A percentile compares a stretch with the other conserved stretches of the same genome.
These are phyloP conservation scores for Orbilia brochopaga DNA, from an alignment of 2,329 filamentous ascomycete species.

Conservation along the genomic window DNA sequence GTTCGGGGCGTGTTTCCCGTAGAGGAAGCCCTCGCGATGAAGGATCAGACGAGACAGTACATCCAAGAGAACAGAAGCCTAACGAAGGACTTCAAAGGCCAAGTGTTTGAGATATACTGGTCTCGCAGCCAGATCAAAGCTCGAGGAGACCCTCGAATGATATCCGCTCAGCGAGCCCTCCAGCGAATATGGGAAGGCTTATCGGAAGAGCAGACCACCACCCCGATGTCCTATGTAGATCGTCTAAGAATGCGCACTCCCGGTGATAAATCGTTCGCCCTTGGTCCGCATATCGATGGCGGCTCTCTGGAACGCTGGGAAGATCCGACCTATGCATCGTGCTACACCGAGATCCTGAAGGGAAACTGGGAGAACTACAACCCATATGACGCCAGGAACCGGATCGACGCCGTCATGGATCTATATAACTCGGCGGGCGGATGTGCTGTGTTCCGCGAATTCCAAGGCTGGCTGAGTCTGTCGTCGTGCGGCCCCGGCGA, in stretches of 20 bases:
- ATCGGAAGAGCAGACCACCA: constrained; percentile 62
- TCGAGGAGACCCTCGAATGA: constrained; percentile 69
- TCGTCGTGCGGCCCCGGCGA: constrained; percentile 73
- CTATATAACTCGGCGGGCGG: constrained; percentile 81
- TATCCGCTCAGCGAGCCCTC: constrained; percentile 68
- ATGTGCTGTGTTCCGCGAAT: constrained; percentile 84
- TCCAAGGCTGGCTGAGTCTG: constrained; percentile 87
- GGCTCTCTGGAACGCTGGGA: constrained; percentile 80
- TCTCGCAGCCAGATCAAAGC: constrained; percentile 71
- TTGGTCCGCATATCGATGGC: constrained; percentile 76
- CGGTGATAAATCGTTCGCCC: constrained; percentile 72
- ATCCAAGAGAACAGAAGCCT: constrained; percentile 66
- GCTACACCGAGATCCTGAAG: constrained; percentile 75
- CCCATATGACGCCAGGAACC: constrained; percentile 76
- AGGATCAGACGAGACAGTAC: constrained; percentile 70
- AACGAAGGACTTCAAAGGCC: constrained; percentile 70
- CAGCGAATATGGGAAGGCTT: constrained; percentile 69
- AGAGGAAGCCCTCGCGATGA: constrained; percentile 69
- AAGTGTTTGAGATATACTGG: constrained; percentile 80
- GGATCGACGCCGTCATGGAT: constrained; percentile 73
- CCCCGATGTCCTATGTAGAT: constrained; percentile 73
- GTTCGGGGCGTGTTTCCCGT: constrained; percentile 71
- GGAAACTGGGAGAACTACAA: constrained; percentile 83
- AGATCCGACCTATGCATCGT: constrained; percentile 69
- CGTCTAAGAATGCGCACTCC: constrained; percentile 74